Evolutionary conservation across 345 rosid genomes (phyloP).

Genomic region (Eucalyptus camaldulensis): DNA sequence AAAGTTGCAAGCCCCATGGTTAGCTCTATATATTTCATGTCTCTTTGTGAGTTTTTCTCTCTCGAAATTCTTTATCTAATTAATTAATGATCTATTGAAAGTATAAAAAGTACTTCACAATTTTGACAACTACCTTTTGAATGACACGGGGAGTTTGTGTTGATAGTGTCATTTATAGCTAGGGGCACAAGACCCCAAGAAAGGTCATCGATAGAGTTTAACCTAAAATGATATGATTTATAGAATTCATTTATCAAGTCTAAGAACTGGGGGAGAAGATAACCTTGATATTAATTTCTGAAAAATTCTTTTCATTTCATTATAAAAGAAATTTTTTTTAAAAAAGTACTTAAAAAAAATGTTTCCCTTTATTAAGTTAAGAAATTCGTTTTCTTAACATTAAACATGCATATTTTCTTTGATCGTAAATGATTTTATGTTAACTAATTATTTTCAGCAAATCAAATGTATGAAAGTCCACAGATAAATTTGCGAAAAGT

Average conservation of each 20-base stretch:
- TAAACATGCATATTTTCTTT: neutral
- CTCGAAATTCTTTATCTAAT: neutral
- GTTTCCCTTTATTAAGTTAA: neutral
- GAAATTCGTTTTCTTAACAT: neutral
- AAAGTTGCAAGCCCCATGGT: neutral
- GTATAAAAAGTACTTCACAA: neutral
- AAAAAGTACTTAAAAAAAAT: neutral
- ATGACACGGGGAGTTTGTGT: neutral
- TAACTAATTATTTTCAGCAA: neutral
- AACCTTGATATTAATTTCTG: no score
- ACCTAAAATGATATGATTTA: neutral
- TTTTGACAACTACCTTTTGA: neutral
- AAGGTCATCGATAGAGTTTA: neutral
- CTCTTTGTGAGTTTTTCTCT: neutral
- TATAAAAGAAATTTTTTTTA: neutral
- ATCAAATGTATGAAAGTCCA: neutral
- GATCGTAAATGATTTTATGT: neutral
- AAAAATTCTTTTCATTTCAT: neutral
- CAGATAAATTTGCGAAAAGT: fast-evolving
- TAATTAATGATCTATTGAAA: neutral
- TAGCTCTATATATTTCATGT: neutral
- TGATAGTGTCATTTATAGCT: neutral
- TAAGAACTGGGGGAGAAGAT: neutral
- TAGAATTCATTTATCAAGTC: neutral
- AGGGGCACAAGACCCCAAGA: neutral